Evolutionary conservation across 1,284 basidiomycete genomes (phyloP), one percentile per base, ranked within the genome.

Genomic region (Boletus coffeatus): DNA sequence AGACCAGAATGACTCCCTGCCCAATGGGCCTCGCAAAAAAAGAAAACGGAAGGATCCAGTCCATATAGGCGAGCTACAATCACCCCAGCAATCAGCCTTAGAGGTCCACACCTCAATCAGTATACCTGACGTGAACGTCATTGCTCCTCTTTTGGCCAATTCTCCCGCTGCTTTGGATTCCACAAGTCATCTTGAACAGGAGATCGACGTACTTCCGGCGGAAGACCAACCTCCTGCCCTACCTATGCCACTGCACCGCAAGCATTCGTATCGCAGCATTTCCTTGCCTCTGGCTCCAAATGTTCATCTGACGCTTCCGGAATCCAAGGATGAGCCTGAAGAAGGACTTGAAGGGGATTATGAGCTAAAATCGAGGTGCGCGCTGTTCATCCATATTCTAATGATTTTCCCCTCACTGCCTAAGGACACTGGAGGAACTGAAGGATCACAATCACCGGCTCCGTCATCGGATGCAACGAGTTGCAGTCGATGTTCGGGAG

Each of bases 391-490:
- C 32, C 55, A 52, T 58, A 56, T 58, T 61, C 65, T 37, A 34
- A 9, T 50, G 53, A 43, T 5, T 41, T 56, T 36, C 46, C 25
- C 41, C 64, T 64, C 39, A 62, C 34, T 61, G 52, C 37, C 39
- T 11, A 61, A 90, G 89, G 61, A 74, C 86, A 18, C 73, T 91
- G 37, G 83, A 85, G 57, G 81, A 86, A 57, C 74, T 82, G 11
- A 75, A 76, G 58, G 73, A 78, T 14, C 85, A 88, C 68, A 92
- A 92, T 65, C 78, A 83, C 61, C 79, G 83, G 59, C 83, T 86
- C 57, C 83, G 88, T 46, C 83, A 86, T 66, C 76, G 89, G 36
- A 75, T 90, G 43, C 86, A 89, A 67, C 81, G 83, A 56, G 80
- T 90, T 57, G 83, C 87, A 2, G 76, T 75, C 14, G 79, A 79